Evolutionary conservation across 768 basidiomycete species (phyloP).

Genomic region (Naganishia vaughanmartiniae): DNA sequence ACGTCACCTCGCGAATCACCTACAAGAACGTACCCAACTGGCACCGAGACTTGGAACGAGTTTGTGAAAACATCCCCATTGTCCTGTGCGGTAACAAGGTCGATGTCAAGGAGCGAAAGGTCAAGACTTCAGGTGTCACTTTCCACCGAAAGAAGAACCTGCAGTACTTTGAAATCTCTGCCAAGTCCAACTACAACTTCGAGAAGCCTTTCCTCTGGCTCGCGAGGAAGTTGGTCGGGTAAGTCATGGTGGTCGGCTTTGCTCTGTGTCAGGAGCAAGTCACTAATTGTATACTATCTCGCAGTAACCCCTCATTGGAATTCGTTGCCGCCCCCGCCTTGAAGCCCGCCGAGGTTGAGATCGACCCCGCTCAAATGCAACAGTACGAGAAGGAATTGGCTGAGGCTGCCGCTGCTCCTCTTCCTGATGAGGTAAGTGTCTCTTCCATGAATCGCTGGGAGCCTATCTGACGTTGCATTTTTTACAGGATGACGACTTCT

Average conservation of each 20-base stretch:
- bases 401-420: slow-evolving; percentile 84
- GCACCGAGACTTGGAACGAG: slow-evolving; percentile 96
- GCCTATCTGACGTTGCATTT: too few species aligned
- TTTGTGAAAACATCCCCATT: slow-evolving; percentile 99
- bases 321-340: slow-evolving; percentile 97
- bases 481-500: slow-evolving; percentile 31
- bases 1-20: slow-evolving; percentile 96
- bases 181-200: slow-evolving; percentile 99
- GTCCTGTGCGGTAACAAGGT: slow-evolving; percentile 99
- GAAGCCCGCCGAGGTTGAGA: slow-evolving; percentile 83
- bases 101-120: slow-evolving; percentile 99
- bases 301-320: slow-evolving; percentile 78
- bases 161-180: slow-evolving; percentile 99
- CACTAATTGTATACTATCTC: not conserved
- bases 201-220: slow-evolving; percentile 99
- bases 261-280: not conserved
- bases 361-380: slow-evolving; percentile 74
- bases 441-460: not conserved
- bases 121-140: slow-evolving; percentile 96
- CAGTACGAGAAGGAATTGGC: slow-evolving; percentile 76
- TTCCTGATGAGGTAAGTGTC: slow-evolving; percentile 79
- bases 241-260: slow-evolving; percentile 47
- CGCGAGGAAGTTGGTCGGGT: slow-evolving; percentile 96
- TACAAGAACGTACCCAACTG: slow-evolving; percentile 99
- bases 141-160: slow-evolving; percentile 99